Evolutionary conservation across 768 basidiomycete genomes (phyloP), one percentile per base, ranked within the genome.

Genomic region (Floccularia luteovirens): DNA sequence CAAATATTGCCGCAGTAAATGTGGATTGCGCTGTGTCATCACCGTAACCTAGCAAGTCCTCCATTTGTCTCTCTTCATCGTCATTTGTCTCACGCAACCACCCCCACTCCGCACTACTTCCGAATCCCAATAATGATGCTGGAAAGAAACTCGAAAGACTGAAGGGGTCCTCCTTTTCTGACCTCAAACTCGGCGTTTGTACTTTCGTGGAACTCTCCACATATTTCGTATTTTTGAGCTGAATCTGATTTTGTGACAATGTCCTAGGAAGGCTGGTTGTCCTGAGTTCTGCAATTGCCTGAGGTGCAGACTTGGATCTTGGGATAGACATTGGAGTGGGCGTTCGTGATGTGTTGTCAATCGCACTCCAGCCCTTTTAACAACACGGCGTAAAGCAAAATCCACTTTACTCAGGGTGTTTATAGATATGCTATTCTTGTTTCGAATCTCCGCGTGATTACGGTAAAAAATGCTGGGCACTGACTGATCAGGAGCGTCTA

Each of bases 101-200:
- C 24, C 51, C 47, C 67, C 70, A 72, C 43, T 59, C 57, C 39
- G 58, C 55, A 17, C 51, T 56, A 20, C 55, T 55, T 33, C 24
- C 38, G 8, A 5, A 5, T n/a, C 25, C 25, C 19, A 19, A 11
- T 27, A 51, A 30, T 47, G 66, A 48, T 3, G 49, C 44, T 4
- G 74, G 72, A 52, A 74, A 74, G 58, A 75, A 75, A 6, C 64
- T 64, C 23, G 55, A 52, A 41, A 77, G 58, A 51, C 55, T 69
- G 58, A 75, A 74, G 3, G 72, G 70, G 44, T 75, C 73, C 39
- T 62, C 63, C 30, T 52, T 47, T 38, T 59, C 60, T 24, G 44
- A 46, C 23, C 50, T 48, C 23, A 52, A 56, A 31, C 19, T 23
- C 24, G 31, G 14, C 24, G 40, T 30, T 30, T 39, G 37, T 38